Evolutionary conservation across 345 rosid genomes (phyloP).

Genomic region (Rhodomyrtus tomentosa): DNA sequence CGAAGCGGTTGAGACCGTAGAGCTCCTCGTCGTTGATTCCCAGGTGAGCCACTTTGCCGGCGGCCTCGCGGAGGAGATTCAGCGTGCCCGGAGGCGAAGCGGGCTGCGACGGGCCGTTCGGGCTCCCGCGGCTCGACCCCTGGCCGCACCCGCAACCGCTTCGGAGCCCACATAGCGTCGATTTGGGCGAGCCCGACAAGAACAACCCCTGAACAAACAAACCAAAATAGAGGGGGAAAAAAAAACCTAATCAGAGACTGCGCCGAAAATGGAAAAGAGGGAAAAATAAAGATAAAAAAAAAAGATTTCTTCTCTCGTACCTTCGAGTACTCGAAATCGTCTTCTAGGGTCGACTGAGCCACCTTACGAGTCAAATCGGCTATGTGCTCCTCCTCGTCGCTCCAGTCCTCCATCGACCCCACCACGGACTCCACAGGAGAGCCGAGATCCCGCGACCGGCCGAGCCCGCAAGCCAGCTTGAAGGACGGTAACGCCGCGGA

Average conservation of each 20-base stretch:
- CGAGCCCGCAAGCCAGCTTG: neutral
- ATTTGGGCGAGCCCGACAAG: slow-evolving; percentile 3
- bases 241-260: neutral
- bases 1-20: neutral
- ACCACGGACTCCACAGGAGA: slow-evolving; percentile 52
- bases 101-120: neutral
- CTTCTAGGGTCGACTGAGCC: neutral
- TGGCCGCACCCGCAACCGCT: neutral
- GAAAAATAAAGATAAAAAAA: no score
- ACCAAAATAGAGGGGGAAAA: no score
- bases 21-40: neutral
- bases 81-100: neutral
- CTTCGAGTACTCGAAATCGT: neutral
- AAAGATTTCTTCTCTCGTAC: neutral
- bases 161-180: slow-evolving; percentile 3
- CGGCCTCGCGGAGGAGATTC: neutral
- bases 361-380: neutral
- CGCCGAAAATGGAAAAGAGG: neutral
- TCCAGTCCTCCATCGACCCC: slow-evolving; percentile 47
- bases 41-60: neutral
- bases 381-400: slow-evolving; percentile 37
- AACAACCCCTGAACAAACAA: neutral
- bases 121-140: neutral
- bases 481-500: neutral
- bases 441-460: slow-evolving; percentile 24